Evolutionary conservation across 2,329 filamentous ascomycete species (phyloP), one percentile per base, ranked within the genome.

Genomic region (Mariannaea sp.): DNA sequence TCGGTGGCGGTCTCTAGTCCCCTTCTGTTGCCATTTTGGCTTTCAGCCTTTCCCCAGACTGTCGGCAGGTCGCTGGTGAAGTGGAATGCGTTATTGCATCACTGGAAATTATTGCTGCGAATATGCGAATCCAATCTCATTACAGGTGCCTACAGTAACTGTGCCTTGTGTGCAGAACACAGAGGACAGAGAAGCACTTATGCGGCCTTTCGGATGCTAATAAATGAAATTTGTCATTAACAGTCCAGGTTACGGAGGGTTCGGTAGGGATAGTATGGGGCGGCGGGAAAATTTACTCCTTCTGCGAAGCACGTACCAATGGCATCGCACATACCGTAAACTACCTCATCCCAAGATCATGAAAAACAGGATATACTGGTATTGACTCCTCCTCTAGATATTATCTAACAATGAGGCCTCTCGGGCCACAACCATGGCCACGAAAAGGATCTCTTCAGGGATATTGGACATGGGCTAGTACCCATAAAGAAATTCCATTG

Each of bases 401-500:
- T 41, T 33, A 42, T 30, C 46, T 49, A 16, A 35, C 19, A 48
- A 39, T n/a, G 26, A 42, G 29, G 29, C 38, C 46, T 39, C 35
- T 39, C 38, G 17, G 22, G 13, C 36, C 27, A 27, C 26, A 35
- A 33, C 38, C 50, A 48, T 30, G 5, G 8, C 8, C 22, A 20
- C 36, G 39, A 45, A 44, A 45, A 45, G 35, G 42, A 52, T 52
- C 49, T 13, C 29, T 19, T 36, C 49, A 46, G 49, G 49, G 49
- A 40, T 41, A 19, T 32, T 26, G 24, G 22, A 33, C 49, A 39
- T 55, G 24, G 42, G 38, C 47, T 22, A 42, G 55, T 60, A 49
- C 54, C 44, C 26, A 57, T 46, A 42, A 29, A 49, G 57, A 53
- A 27, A 40, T 55, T 53, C 47, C 42, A 47, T 35, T 48, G 48